Evolutionary conservation across 2,329 filamentous ascomycete species (phyloP), one percentile per base, ranked within the genome.

Genomic region (Leptographium wingfieldii): DNA sequence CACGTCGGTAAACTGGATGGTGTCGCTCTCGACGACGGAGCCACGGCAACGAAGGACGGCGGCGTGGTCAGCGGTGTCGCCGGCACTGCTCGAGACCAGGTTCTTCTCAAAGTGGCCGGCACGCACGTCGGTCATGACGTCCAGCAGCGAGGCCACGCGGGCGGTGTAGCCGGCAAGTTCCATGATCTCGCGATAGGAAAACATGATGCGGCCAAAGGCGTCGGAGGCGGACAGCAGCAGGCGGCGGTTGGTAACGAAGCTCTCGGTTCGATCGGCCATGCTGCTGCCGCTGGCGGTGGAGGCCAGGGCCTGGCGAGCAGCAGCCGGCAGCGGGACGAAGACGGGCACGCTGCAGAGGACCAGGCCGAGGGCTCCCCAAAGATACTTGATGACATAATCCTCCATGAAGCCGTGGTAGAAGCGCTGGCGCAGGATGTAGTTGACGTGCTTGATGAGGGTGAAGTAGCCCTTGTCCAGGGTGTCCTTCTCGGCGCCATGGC

Each of bases 391-490:
- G 61, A 97, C 90, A 73, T 96, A 99, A 72, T 99, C 94, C 71
- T 99, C 94, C 92, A 97, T 96, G 68, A 99, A 87, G n/a, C 92
- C 92, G 71, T 99, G 92, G 72, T 97, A 97, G 71, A 99, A 88
- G 56, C 94, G 84, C 63, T 90, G 81, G 48, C 92, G 82, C 63
- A 99, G 75, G 65, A 97, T 96, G 69, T 95, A 86, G 73, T 99
- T 99, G 70, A 99, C 92, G 73, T 99, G 94, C 74, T 96, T 97
- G 76, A 99, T 99, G 46, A 99, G 80, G 2, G 94, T 99, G 70
- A 99, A 99, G 73, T 99, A 99, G 19, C 94, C 92, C 75, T 97
- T 97, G 73, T 99, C 94, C 58, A 99, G 78, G 0, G 88, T 95
- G 70, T 97, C 90, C 72, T 97, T 97, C 73, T 99, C 94, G 12